Evolutionary conservation across 2,329 filamentous ascomycete genomes (phyloP).

Genomic region (Pleurostoma richardsiae): DNA sequence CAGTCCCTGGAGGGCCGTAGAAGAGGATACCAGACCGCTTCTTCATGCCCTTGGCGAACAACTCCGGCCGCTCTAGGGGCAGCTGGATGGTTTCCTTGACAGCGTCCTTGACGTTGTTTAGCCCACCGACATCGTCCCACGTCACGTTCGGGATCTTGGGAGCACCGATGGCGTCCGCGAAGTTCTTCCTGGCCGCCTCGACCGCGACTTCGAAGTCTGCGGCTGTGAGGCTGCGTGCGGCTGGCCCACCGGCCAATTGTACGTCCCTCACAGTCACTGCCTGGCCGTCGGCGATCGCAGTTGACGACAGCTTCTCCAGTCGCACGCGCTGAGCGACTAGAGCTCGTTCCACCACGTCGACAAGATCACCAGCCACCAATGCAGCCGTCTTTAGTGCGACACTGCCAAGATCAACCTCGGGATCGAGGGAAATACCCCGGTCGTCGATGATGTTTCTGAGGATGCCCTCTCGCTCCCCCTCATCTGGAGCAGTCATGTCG

Average conservation of each 20-base stretch:
- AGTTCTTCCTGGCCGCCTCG: conserved; percentile 93
- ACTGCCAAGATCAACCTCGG: conserved; percentile 76
- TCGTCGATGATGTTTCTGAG: conserved; percentile 73
- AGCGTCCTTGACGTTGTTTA: conserved; percentile 94
- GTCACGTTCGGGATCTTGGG: conserved; percentile 97
- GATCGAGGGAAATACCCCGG: conserved; percentile 69
- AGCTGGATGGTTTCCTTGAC: conserved; percentile 95
- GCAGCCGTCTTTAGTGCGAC: conserved; percentile 95
- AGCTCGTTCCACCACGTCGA: conserved; percentile 91
- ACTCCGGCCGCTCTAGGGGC: conserved; percentile 82
- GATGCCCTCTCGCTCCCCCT: conserved; percentile 86
- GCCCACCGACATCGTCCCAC: conserved; percentile 92
- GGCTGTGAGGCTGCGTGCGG: conserved; percentile 72
- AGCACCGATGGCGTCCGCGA: conserved; percentile 93
- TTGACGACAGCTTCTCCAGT: conserved; percentile 64
- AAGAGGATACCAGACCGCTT: conserved; percentile 92
- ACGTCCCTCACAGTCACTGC: conserved; percentile 71
- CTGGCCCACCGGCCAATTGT: conserved; percentile 79
- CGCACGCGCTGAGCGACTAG: conserved; percentile 71
- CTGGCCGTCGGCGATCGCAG: conserved; percentile 28
- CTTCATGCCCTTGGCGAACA: conserved; percentile 97
- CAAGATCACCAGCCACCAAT: conserved; percentile 86
- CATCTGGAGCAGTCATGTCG: conserved; percentile 88
- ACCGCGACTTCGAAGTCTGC: conserved; percentile 89
- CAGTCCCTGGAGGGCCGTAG: conserved; percentile 86